Evolutionary conservation across 495 filamentous ascomycete genomes (phyloP), one percentile per base, ranked within the genome.

Genomic region (Hypomontagnella submonticulosa): DNA sequence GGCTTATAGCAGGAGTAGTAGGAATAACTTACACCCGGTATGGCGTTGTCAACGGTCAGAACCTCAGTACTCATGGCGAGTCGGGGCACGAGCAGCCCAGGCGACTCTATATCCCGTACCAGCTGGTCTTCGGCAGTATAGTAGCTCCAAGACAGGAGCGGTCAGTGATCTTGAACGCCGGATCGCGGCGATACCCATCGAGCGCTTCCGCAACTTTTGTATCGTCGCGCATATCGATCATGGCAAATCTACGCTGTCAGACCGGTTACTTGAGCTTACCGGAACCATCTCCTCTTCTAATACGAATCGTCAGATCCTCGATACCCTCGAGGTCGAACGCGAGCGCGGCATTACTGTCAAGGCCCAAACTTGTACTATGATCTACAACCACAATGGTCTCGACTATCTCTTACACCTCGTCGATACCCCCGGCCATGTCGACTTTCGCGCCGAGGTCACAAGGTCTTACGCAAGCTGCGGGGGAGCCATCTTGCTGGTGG

Each of bases 221-320:
- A 98, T 99, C 71, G 95, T 99, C 53, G 95, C 95, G 4, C 95
- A 99, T 75, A 96, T 99, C 76, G 95, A 99, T 77, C 95, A 99
- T 88, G 95, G 95, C 73, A 99, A 99, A 75, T 92, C 88, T 63
- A 99, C 95, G 4, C 90, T 99, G 57, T 90, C 86, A 58, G 95
- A 99, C 66, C 89, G 95, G 8, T 80, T 99, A 30, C 85, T 99
- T 30, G 96, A 99, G 81, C 83, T 97, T 66, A 99, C 95, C 7
- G 95, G 95, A 13, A 98, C 95, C 16, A 97, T 99, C 57, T 71
- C 70, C 12, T 77, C 91, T 59, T 85, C 89, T 1, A 92, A 91
- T 41, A 88, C 83, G 18, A 97, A 97, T 77, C 96, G 96, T 79
- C 95, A 99, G 82, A 89, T 98, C 51, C 80, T 99, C 49, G 95